Percentiles rank a stretch among this genome's conserved stretches.
phyloP scores from a whole-genome alignment of 176 grass and related monocot species.

The Ampelocalamus luodianensis region DNA sequence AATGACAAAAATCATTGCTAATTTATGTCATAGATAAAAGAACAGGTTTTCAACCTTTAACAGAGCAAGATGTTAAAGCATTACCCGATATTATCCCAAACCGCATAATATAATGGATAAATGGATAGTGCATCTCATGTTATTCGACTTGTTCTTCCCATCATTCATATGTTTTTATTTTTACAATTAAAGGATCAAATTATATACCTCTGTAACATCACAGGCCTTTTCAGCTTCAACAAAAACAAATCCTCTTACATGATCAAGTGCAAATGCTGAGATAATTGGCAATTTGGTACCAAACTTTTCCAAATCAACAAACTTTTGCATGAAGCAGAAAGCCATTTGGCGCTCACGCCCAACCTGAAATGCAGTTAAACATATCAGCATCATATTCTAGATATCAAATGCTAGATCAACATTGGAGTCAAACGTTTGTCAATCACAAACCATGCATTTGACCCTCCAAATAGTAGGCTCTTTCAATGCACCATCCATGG shows the following conservation, averaged over 20 bases:
- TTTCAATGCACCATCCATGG: conserved; percentile 52
- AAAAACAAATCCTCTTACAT: conserved; percentile 93
- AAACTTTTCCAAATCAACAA: conserved; percentile 67
- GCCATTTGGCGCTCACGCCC: conserved; percentile 83
- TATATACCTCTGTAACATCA: conserved; percentile 86
- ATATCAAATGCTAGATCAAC: conserved; percentile 2
- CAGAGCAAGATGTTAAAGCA: conserved; percentile 29
- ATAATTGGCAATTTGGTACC: conserved; percentile 81
- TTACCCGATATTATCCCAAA: background rate
- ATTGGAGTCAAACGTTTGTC: background rate
- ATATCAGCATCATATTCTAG: conserved; percentile 25
- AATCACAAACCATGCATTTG: conserved; percentile 86
- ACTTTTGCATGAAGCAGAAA: conserved; percentile 99
- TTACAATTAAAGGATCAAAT: conserved; percentile 24
- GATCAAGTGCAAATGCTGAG: conserved; percentile 88
- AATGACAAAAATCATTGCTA: conserved; percentile 19
- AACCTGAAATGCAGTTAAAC: conserved; percentile 59
- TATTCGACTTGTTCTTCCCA: conserved; percentile 6
- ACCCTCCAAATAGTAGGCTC: conserved; percentile 82
- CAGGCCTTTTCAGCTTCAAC: conserved; percentile 93
- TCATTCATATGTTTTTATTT: background rate
- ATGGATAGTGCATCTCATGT: conserved; percentile 11
- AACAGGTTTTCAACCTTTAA: conserved; percentile 4
- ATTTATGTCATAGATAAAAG: conserved; percentile 21
- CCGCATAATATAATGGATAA: conserved; percentile 22